These are phyloP conservation scores for Neoboletus subvelutipes DNA, from an alignment of 768 basidiomycete species.

Conservation along the genomic window DNA sequence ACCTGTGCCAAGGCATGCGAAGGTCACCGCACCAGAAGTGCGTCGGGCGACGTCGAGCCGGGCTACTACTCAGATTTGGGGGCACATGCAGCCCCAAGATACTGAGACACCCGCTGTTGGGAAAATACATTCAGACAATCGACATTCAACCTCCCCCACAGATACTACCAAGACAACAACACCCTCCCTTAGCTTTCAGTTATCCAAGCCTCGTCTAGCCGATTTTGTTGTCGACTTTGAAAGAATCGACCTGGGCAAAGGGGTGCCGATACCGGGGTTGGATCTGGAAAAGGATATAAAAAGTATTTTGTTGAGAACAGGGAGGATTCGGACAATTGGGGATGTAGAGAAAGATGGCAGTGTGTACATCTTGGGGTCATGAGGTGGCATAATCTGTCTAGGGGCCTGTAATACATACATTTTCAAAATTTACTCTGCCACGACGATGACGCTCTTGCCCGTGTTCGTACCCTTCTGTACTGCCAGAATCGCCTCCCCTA, in stretches of 20 bases:
- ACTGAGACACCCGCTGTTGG: neutral
- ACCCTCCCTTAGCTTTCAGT: neutral
- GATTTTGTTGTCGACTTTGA: constrained; percentile 21
- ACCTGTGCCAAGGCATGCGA: constrained; percentile 17
- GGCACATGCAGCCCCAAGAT: neutral
- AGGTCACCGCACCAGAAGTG: neutral
- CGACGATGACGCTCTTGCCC: constrained; percentile 26
- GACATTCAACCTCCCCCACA: neutral
- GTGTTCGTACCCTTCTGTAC: constrained; percentile 36
- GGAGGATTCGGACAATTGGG: constrained; percentile 25
- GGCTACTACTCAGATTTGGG: neutral
- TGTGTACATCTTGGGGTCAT: constrained; percentile 16
- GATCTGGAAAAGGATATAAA: constrained; percentile 7
- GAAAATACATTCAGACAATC: constrained; percentile 2
- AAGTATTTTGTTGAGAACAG: constrained; percentile 25
- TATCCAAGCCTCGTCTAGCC: constrained; percentile 19
- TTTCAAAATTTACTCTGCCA: constrained; percentile 5
- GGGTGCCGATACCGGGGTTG: constrained; percentile 9
- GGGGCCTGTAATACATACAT: neutral
- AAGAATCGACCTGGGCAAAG: constrained; percentile 6
- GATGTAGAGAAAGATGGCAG: constrained; percentile 22
- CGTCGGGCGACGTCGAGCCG: neutral
- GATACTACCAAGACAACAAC: neutral
- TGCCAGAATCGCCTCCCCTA: constrained; percentile 39
- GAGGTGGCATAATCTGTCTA: neutral